Percentiles rank a stretch among this genome's conserved stretches.
These are phyloP conservation scores for Umbelopsis sp. DNA, from an alignment of 371 early-diverging fungal genomes.

Conservation along the genomic window DNA sequence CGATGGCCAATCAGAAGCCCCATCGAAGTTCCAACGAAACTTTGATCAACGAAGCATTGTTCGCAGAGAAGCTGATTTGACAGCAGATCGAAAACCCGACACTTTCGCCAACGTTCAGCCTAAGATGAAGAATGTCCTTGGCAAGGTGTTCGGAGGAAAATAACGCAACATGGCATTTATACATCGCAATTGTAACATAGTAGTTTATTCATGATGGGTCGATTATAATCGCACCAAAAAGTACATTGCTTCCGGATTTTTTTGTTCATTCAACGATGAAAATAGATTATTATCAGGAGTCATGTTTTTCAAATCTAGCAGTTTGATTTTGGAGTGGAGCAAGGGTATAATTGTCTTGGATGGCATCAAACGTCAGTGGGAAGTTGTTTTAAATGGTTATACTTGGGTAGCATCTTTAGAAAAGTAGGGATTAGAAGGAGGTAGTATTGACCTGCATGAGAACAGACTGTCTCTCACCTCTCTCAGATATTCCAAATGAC, in stretches of 20 bases:
- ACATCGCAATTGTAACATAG: conserved; percentile 12
- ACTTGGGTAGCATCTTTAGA: conserved; percentile 60
- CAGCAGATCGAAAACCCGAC: conserved; percentile 28
- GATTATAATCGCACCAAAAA: background rate
- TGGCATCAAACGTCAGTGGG: background rate
- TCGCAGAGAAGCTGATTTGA: conserved; percentile 37
- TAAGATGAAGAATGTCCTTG: conserved; percentile 42
- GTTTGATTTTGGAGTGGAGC: background rate
- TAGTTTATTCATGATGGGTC: conserved; percentile 1
- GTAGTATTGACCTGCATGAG: no score
- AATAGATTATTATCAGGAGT: background rate
- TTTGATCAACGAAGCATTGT: conserved; percentile 66
- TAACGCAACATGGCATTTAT: background rate
- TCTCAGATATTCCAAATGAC: conserved; percentile 77
- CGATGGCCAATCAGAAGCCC: conserved; percentile 27
- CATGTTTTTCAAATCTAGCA: background rate
- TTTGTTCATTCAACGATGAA: background rate
- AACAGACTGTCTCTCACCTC: conserved; percentile 36
- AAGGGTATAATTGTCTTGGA: conserved; percentile 3
- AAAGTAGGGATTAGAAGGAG: background rate
- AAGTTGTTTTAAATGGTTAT: conserved; percentile 60
- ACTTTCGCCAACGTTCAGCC: conserved; percentile 29
- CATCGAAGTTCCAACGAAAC: conserved; percentile 52
- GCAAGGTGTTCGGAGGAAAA: conserved; percentile 42
- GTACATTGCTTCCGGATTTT: background rate